Base-by-base conservation (phyloP, 345 rosid species). In the Hirschfeldia incana region DNA sequence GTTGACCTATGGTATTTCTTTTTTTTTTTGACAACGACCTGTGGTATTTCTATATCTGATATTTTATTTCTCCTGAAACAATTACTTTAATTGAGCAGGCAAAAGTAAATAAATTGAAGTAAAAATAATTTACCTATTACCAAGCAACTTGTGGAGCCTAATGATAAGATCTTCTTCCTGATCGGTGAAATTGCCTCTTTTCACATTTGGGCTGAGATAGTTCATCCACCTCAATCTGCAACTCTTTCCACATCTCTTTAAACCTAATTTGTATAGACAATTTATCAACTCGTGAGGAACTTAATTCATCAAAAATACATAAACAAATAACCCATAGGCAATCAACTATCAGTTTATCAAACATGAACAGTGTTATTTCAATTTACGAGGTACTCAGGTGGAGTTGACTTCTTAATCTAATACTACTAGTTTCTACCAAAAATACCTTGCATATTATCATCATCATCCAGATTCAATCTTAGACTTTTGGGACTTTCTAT, bases 191-290 rank as follows among this genome's bases (percentile, higher is more conserved):
- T 78, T 78, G 4, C 86, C 89, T 60, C 74, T 75, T 13, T 86
- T 85, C 79, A 88, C 89, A 33, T 65, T 85, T 13, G 89, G 92
- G 59, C 87, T 83, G 49, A 87, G 79, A 71, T 86, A 87, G 74
- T 88, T 90, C 85, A 88, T 79, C 94, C 92, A 87, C 75, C 90
- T 83, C 74, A 90, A 62, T 83, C 92, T 78, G 21, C 92, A 88
- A 78, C 91, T 90, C 84, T 88, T 90, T 30, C 94, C 94, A 67
- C 91, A 78, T 84, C 94, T 88, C 83, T 80, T 88, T 72, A 87
- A 77, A 65, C 87, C 92, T 87, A 65, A 39, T 30, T 21, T 26
- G 30, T 28, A 8, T 1, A 72, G 27, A 33, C 49, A 42, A 8
- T 21, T 4, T 12, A 46, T 37, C 39, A 27, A 67, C 39, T 15